Evolutionary conservation across 2,329 filamentous ascomycete species (phyloP).

Genomic region (Cladosporium austrohemisphaericum): DNA sequence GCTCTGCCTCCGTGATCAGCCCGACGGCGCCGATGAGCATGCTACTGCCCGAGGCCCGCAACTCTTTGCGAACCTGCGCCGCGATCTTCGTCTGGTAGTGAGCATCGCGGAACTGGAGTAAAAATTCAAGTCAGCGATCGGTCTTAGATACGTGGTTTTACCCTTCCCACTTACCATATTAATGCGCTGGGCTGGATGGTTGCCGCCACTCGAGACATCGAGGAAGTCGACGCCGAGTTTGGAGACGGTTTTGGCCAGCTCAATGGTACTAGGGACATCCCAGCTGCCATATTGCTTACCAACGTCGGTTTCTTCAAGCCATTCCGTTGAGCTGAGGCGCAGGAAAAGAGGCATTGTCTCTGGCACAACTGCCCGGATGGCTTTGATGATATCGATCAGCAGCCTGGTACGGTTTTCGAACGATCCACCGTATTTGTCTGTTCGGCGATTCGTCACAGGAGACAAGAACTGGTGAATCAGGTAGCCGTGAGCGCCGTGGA

Average conservation of each 20-base stretch:
- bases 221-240: conserved; percentile 76
- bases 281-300: conserved; percentile 57
- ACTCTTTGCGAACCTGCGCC: conserved; percentile 40
- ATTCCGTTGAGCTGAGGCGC: conserved; percentile 69
- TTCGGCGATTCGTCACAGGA: conserved; percentile 64
- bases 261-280: conserved; percentile 61
- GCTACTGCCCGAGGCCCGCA: conserved; percentile 35
- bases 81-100: conserved; percentile 52
- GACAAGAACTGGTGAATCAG: conserved; percentile 67
- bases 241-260: conserved; percentile 65
- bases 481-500: conserved; percentile 78
- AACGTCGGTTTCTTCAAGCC: conserved; percentile 60
- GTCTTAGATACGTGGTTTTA: too few species aligned
- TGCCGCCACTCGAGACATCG: conserved; percentile 75
- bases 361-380: conserved; percentile 57
- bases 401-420: conserved; percentile 69
- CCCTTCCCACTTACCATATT: too few species aligned
- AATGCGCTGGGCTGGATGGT: conserved; percentile 53
- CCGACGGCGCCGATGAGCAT: conserved; percentile 53
- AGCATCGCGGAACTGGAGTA: conserved; percentile 34
- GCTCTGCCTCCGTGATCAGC: conserved; percentile 51
- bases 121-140: too few species aligned
- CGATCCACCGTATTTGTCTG: conserved; percentile 62
- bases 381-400: conserved; percentile 59
- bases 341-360: conserved; percentile 66